phyloP scores from a whole-genome alignment of 768 basidiomycete genomes.

The Mycena crocata region DNA sequence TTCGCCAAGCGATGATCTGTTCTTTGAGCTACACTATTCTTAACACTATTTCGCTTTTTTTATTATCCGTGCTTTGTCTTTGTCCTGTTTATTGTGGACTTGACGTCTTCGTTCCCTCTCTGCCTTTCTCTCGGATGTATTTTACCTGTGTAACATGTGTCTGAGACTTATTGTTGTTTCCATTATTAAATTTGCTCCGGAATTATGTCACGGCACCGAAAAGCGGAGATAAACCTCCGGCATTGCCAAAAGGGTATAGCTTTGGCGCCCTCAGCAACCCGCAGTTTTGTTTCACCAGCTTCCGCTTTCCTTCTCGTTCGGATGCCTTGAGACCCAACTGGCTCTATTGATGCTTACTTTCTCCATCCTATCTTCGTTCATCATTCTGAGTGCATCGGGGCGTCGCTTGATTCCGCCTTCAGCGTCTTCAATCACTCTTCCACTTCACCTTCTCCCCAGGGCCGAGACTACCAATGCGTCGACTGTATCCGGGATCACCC shows the following conservation, averaged over 20 bases:
- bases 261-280: not conserved
- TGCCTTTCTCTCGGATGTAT: constrained; percentile 34
- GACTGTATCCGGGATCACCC: constrained; percentile 50
- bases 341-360: constrained; percentile 24
- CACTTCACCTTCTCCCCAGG: constrained; percentile 25
- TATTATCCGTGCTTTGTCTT: constrained; percentile 23
- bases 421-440: constrained; percentile 46
- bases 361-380: constrained; percentile 34
- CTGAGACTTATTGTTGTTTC: constrained; percentile 31
- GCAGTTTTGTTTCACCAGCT: not conserved
- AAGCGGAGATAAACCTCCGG: not conserved
- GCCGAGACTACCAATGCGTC: constrained; percentile 1
- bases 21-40: constrained; percentile 41
- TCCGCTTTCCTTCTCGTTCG: not conserved
- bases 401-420: constrained; percentile 38
- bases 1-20: constrained; percentile 82
- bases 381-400: constrained; percentile 32
- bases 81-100: constrained; percentile 27
- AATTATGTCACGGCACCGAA: not conserved
- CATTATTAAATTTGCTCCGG: not conserved
- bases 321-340: constrained; percentile 10
- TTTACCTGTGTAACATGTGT: constrained; percentile 36
- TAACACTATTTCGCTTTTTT: constrained; percentile 38
- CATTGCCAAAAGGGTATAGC: too few species aligned
- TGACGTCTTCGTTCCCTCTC: constrained; percentile 25